Base-by-base conservation (phyloP, 2,329 filamentous ascomycete species). In the Drechslerella dactyloides region DNA sequence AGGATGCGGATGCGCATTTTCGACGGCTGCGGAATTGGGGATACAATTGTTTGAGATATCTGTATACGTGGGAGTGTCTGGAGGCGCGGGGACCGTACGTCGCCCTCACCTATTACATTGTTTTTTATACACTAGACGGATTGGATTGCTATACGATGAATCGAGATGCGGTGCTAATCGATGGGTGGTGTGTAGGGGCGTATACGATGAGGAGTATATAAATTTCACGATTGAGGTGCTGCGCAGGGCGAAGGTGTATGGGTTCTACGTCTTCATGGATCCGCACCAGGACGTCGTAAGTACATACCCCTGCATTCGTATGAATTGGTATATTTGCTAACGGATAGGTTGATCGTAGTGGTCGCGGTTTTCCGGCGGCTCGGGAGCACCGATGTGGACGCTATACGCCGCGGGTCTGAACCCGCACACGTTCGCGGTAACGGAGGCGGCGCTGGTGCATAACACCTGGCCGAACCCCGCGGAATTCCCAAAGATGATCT, bases 41-140 rank as follows among this genome's bases (percentile, higher is more conserved):
- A 13, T 99, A 96, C 84, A 99, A 97, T 80, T 93, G 91, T 0
- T 93, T 99, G 75, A 86, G 94, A 78, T 99, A 99, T 80, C 84
- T 99, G 76, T 99, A 97, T 79, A 97, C 94, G 0, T 99, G 94
- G 94, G 94, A 99, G 80, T 93, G 94, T n/a, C 90, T 99, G 78
- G 94, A 99, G 81, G 90, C 94, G 68, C 88, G 87, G 0, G 93
- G 93, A 0, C 94, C 96, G 74, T 75, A 74, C 37, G 74, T 74
- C 57, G 24, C 37, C 10, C 8, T n/a, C 24, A 8, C 1, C 21
- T 19, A 23, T 15, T 11, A 21, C 13, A 17, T 55, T 21, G 5
- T n/a, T n/a, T n/a, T n/a, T n/a, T n/a, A n/a, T n/a, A n/a, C n/a
- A n/a, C n/a, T n/a, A n/a, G n/a, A n/a, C n/a, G n/a, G n/a, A n/a